Evolutionary conservation across 306 rosid species (phyloP).

Genomic region (Cyamopsis tetragonoloba): DNA sequence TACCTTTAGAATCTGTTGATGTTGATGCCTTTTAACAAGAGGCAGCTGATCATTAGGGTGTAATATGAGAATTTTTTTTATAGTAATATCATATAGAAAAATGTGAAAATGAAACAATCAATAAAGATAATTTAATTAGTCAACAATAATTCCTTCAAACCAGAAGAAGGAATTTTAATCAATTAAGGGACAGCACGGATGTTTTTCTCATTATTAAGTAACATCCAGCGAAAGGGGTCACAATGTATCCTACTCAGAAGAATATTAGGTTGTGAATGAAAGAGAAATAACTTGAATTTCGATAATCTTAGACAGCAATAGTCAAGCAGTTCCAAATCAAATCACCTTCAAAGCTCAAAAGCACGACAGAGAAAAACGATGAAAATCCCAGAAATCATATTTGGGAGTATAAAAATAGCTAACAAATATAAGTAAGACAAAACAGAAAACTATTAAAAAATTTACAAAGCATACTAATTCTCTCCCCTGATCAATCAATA

Average conservation of each 20-base stretch:
- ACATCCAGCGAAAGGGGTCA: background rate
- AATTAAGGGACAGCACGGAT: conserved; percentile 3
- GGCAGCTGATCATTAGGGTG: background rate
- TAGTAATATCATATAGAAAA: background rate
- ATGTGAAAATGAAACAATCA: background rate
- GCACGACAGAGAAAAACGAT: background rate
- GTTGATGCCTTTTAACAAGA: background rate
- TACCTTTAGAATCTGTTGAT: background rate
- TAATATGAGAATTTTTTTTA: background rate
- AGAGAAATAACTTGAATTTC: background rate
- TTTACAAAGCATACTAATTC: background rate
- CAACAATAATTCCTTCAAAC: background rate
- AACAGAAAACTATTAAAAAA: conserved; percentile 3
- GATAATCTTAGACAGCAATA: background rate
- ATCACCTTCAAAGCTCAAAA: conserved; percentile 11
- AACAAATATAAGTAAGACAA: background rate
- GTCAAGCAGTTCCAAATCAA: background rate
- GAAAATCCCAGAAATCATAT: background rate
- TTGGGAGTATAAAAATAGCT: background rate
- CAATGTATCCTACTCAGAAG: background rate
- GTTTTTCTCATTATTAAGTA: background rate
- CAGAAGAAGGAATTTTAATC: background rate
- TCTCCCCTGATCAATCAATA: background rate
- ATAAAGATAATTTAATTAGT: background rate
- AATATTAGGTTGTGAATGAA: background rate